Base-by-base conservation (phyloP, 2,329 filamentous ascomycete genomes). In the Canariomyces notabilis region DNA sequence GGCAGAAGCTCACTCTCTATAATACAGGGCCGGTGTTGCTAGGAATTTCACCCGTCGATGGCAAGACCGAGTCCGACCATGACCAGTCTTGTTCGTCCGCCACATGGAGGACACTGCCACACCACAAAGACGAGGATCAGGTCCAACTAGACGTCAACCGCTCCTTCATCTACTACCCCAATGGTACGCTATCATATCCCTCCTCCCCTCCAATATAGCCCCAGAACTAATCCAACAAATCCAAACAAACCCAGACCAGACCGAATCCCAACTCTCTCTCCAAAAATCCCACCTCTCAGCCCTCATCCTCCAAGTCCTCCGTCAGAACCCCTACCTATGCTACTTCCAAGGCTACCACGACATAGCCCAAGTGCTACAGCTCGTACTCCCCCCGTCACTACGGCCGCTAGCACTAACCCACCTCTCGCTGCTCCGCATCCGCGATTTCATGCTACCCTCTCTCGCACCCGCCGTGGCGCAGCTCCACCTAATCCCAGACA, bases 281-380 rank as follows among this genome's bases (percentile, higher is more conserved):
- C 84, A 86, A 61, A 96, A 93, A 62, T 64, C 74, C 44, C 82
- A 93, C 60, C 77, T 98, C 2, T 91, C 83, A 6, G 71, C 80
- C 52, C 75, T 98, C 41, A 97, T 98, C 59, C 79, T 80, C 42
- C 77, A 85, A 54, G 81, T 94, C 12, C 77, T 98, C 37, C 84
- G 94, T 43, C 79, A 79, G 26, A 77, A 94, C 59, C 89, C 90
- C 14, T 83, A 84, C 63, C 79, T 98, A 29, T 89, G 83, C 71
- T 98, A 98, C 69, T 98, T 98, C 66, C 93, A 98, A 70, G 93
- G 93, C 63, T 98, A 94, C 65, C 93, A 98, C 67, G 93, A 98
- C 69, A 97, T 98, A 60, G 93, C 88, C 58, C 94, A 98, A 68
- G 93, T 98, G 19, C 77, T 98, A 49, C 78, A 97, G 33, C 77